Evolutionary conservation across 2,329 filamentous ascomycete genomes (phyloP).

Genomic region (Graphilbum ipis-grandicollis): DNA sequence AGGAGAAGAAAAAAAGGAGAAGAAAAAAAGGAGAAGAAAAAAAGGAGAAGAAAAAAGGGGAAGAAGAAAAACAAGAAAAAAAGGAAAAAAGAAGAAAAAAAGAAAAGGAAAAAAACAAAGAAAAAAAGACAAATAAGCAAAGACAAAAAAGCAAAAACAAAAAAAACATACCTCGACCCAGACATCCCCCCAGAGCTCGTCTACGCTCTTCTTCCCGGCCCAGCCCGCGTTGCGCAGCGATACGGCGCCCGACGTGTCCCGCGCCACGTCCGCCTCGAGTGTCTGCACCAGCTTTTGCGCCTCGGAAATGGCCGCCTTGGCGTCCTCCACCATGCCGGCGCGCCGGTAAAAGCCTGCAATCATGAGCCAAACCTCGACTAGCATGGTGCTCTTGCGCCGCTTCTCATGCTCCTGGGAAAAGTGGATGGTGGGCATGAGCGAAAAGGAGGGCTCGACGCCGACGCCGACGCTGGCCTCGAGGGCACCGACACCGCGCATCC

Average conservation of each 20-base stretch:
- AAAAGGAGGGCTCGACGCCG: conserved; percentile 25
- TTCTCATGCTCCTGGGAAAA: conserved; percentile 36
- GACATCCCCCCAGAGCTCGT: conserved; percentile 73
- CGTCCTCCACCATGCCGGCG: conserved; percentile 64
- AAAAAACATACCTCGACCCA: conserved; percentile 51
- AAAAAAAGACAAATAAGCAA: too few species aligned
- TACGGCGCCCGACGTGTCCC: conserved; percentile 39
- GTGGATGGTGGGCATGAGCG: conserved; percentile 31
- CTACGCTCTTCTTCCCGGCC: conserved; percentile 65
- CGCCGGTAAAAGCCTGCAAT: conserved; percentile 78
- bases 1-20: neutral
- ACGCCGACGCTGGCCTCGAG: conserved; percentile 13
- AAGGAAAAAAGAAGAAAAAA: neutral
- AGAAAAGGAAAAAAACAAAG: neutral
- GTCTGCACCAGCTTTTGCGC: conserved; percentile 57
- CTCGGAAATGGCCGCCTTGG: conserved; percentile 63
- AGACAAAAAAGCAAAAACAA: too few species aligned
- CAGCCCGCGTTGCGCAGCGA: conserved; percentile 50
- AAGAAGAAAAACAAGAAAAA: neutral
- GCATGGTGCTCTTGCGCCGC: conserved; percentile 29
- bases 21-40: neutral
- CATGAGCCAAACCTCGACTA: conserved; percentile 78
- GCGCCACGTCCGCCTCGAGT: conserved; percentile 50
- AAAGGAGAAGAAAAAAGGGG: neutral
- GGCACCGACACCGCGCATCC: conserved; percentile 8